Conservation (phyloP, 1,139 yeast species). For the Suhomyces panamericanus region DNA sequence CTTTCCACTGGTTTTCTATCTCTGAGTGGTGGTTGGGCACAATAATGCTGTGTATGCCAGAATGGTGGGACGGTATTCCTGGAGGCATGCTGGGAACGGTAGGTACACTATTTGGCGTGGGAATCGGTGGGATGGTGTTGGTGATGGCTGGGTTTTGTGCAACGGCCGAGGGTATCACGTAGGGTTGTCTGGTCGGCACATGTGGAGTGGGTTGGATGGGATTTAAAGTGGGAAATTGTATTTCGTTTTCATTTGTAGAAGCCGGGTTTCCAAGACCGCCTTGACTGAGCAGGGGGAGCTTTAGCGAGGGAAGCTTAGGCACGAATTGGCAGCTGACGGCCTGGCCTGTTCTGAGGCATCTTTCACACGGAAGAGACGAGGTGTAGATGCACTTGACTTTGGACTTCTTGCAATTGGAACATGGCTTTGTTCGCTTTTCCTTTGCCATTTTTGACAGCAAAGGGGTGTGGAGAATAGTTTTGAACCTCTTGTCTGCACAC, state of each 20-base stretch:
- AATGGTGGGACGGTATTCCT: neutral
- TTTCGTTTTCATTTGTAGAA: slow-evolving; percentile 2
- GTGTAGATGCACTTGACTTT: slow-evolving; percentile 62
- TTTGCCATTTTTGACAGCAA: slow-evolving; percentile 29
- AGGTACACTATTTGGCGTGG: slow-evolving; percentile 1
- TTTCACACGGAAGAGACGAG: slow-evolving; percentile 53
- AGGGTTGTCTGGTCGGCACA: neutral
- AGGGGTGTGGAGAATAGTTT: neutral
- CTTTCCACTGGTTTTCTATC: slow-evolving; percentile 35
- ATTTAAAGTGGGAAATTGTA: slow-evolving; percentile 21
- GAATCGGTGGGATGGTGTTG: slow-evolving; percentile 1
- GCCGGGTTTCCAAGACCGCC: slow-evolving; percentile 2
- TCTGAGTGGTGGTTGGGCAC: slow-evolving; percentile 9
- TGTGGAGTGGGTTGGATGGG: slow-evolving; percentile 6
- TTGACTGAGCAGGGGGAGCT: slow-evolving; percentile 36
- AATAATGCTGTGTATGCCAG: slow-evolving; percentile 2
- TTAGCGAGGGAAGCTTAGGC: slow-evolving; percentile 51
- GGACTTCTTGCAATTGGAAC: slow-evolving; percentile 61
- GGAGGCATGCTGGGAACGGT: neutral
- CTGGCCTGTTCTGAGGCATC: slow-evolving; percentile 54
- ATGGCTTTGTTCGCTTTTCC: slow-evolving; percentile 58
- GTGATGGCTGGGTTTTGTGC: slow-evolving; percentile 2
- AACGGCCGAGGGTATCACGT: slow-evolving; percentile 3
- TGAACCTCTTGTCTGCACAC: neutral
- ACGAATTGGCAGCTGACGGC: slow-evolving; percentile 54